Conservation (phyloP, 176 grass and related monocot genomes). For the Carex cristatella region DNA sequence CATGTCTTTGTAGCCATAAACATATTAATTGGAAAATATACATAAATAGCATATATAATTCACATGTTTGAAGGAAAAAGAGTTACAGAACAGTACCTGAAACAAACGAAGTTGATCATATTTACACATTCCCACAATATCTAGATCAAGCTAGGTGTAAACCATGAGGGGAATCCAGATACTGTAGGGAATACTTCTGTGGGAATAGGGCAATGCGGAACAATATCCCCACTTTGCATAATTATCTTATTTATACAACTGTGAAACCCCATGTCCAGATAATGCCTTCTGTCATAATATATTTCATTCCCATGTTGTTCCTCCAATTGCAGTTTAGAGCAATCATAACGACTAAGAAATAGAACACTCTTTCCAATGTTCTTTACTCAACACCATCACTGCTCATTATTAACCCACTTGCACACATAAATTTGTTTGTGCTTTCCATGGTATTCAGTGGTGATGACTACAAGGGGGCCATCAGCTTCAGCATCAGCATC, state of each 20-base stretch:
- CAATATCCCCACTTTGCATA: not conserved
- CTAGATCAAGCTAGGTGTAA: not conserved
- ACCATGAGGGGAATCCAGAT: not conserved
- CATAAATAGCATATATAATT: not conserved
- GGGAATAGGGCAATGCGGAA: not conserved
- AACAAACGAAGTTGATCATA: not conserved
- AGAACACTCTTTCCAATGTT: not conserved
- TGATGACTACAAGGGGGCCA: not conserved
- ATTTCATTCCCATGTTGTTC: not conserved
- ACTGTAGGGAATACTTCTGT: too few relatives aligned
- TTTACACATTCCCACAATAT: not conserved
- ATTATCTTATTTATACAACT: not conserved
- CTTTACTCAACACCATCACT: not conserved
- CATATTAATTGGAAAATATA: not conserved
- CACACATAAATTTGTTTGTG: not conserved
- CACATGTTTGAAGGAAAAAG: not conserved
- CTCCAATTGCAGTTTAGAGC: not conserved
- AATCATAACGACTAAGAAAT: not conserved
- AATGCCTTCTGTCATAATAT: not conserved
- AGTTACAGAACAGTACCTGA: not conserved
- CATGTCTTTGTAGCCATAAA: not conserved
- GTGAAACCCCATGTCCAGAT: not conserved
- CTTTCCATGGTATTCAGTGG: not conserved
- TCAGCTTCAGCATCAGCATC: not conserved
- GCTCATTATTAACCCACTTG: not conserved